Conservation (phyloP, 2,329 filamentous ascomycete species). For the Esteya vermicola region DNA sequence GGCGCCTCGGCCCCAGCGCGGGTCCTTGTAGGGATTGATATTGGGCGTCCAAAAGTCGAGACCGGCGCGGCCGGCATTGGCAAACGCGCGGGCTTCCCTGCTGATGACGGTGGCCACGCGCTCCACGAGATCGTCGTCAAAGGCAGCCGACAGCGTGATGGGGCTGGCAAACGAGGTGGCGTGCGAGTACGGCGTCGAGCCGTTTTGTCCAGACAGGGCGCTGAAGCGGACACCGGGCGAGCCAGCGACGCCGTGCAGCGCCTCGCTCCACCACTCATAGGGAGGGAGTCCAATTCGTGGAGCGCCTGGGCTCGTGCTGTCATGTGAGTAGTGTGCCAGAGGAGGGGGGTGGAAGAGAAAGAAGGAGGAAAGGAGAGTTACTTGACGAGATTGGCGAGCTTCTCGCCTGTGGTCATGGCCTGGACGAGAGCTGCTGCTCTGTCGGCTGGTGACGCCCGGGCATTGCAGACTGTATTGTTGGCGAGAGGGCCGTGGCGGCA, state of each 20-base stretch:
- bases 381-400: constrained; percentile 18
- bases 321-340: no score
- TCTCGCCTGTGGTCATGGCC: constrained; percentile 19
- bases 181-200: constrained; percentile 14
- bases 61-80: constrained; percentile 16
- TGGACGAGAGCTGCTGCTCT: constrained; percentile 17
- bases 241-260: constrained; percentile 13
- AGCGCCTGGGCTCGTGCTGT: constrained; percentile 9
- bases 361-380: no score
- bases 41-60: constrained; percentile 52
- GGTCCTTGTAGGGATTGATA: constrained; percentile 50
- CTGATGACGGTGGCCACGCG: constrained; percentile 12
- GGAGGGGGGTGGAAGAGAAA: no score
- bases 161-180: constrained; percentile 19
- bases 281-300: background rate
- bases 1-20: constrained; percentile 40
- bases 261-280: constrained; percentile 5
- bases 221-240: background rate
- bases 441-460: constrained; percentile 14
- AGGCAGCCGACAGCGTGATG: constrained; percentile 18
- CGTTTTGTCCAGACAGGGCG: no score
- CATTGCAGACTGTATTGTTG: constrained; percentile 19
- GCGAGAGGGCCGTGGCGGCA: constrained; percentile 18
- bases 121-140: constrained; percentile 18
- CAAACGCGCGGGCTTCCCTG: constrained; percentile 18